A percentile compares a stretch with the other conserved stretches of the same genome.
Conservation (phyloP, 805 yeast species). For the Teunomyces stri region DNA sequence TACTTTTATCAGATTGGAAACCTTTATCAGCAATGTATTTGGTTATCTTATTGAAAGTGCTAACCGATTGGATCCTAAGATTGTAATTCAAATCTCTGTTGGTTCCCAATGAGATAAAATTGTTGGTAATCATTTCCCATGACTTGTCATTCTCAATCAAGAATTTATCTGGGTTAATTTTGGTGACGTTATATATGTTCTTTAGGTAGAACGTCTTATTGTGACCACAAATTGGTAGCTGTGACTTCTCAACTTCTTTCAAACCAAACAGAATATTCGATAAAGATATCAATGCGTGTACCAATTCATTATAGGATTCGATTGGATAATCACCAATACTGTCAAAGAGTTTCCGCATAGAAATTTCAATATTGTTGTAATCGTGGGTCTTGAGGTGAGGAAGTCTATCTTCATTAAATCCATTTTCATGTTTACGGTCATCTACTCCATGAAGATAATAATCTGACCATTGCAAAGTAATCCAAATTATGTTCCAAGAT, state of each 20-base stretch:
- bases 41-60: slow-evolving; percentile 52
- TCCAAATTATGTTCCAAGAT: slow-evolving; percentile 62
- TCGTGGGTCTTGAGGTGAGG: slow-evolving; percentile 47
- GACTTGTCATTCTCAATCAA: slow-evolving; percentile 39
- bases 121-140: slow-evolving; percentile 49
- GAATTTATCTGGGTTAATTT: slow-evolving; percentile 52
- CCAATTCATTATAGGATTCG: slow-evolving; percentile 47
- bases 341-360: slow-evolving; percentile 61
- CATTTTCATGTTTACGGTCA: slow-evolving; percentile 32
- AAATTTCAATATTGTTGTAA: slow-evolving; percentile 48
- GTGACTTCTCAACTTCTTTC: neutral
- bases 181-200: slow-evolving; percentile 51
- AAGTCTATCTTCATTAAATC: slow-evolving; percentile 16
- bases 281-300: slow-evolving; percentile 46
- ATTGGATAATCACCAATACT: slow-evolving; percentile 56
- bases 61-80: slow-evolving; percentile 47
- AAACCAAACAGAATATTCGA: slow-evolving; percentile 22
- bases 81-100: slow-evolving; percentile 40
- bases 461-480: slow-evolving; percentile 76
- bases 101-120: slow-evolving; percentile 45
- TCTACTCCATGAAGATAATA: slow-evolving; percentile 63
- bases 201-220: slow-evolving; percentile 56
- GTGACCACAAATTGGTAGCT: slow-evolving; percentile 43
- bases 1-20: slow-evolving; percentile 22
- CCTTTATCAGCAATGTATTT: slow-evolving; percentile 40